phyloP scores from a whole-genome alignment of 2,329 filamentous ascomycete genomes.

The Xylaria sp. region DNA sequence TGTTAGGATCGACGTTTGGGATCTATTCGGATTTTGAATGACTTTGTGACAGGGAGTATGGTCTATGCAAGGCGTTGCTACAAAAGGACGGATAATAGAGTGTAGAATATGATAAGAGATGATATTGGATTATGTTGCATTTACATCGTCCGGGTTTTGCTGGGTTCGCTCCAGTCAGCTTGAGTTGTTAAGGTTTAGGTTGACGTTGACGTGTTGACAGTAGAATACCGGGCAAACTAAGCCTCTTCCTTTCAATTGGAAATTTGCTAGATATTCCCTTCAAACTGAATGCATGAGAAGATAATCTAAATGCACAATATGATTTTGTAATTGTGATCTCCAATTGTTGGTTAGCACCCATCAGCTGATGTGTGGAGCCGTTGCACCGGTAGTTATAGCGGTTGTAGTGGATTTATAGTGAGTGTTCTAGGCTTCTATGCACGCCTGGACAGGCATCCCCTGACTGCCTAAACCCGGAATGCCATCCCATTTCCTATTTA shows the following conservation, averaged over 20 bases:
- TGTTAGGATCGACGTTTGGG: background rate
- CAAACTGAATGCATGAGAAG: background rate
- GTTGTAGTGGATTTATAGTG: background rate
- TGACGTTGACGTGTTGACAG: background rate
- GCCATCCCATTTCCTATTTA: background rate
- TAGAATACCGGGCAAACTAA: background rate
- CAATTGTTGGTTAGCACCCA: background rate
- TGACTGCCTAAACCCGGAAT: background rate
- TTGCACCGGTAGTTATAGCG: background rate
- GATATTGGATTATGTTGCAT: background rate
- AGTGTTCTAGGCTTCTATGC: background rate
- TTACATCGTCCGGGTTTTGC: background rate
- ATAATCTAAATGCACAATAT: background rate
- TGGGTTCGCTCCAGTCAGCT: too few relatives aligned
- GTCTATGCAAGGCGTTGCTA: background rate
- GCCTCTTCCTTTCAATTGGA: background rate
- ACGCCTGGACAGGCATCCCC: background rate
- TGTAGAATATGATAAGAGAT: slow-evolving; percentile 8
- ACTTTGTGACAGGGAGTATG: background rate
- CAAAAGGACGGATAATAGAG: background rate
- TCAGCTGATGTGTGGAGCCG: background rate
- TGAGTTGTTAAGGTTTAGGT: background rate
- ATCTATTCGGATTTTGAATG: background rate
- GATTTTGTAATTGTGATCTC: background rate
- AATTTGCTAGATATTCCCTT: background rate